Percentiles rank a stretch among this genome's conserved stretches.
Evolutionary conservation across 2,329 filamentous ascomycete species (phyloP).

Genomic region (Penicillium sp.): DNA sequence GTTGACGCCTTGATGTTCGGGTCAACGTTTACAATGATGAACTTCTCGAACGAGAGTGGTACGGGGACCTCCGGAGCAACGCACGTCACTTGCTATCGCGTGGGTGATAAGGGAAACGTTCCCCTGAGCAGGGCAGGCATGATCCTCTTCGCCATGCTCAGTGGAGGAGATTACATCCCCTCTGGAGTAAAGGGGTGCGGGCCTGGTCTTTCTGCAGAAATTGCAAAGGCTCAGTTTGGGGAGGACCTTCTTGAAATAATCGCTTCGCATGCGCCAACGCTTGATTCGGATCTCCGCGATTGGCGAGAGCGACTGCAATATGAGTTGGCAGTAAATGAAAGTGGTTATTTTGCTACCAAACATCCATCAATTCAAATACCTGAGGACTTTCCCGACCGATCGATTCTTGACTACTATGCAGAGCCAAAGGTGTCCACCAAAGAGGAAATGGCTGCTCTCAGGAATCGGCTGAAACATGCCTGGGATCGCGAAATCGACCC

Average conservation of each 20-base stretch:
- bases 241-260: constrained; percentile 64
- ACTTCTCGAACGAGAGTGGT: constrained; percentile 75
- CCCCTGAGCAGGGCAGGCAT: constrained; percentile 78
- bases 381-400: constrained; percentile 75
- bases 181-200: constrained; percentile 87
- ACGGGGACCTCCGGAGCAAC: constrained; percentile 68
- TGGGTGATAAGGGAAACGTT: constrained; percentile 32
- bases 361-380: constrained; percentile 76
- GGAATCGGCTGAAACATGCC: constrained; percentile 48
- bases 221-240: constrained; percentile 85
- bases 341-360: constrained; percentile 73
- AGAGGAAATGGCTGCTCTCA: constrained; percentile 59
- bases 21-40: constrained; percentile 73
- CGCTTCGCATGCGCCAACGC: constrained; percentile 51
- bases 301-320: constrained; percentile 75
- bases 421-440: constrained; percentile 76
- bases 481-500: constrained; percentile 69
- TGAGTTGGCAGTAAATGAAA: constrained; percentile 82
- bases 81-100: constrained; percentile 81
- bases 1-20: constrained; percentile 98
- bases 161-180: constrained; percentile 90
- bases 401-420: constrained; percentile 83
- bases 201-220: constrained; percentile 84
- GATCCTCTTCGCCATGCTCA: constrained; percentile 92
- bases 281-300: constrained; percentile 48